Evolutionary conservation across 495 filamentous ascomycete species (phyloP), one percentile per base, ranked within the genome.

Genomic region (Aspergillus cristatus): DNA sequence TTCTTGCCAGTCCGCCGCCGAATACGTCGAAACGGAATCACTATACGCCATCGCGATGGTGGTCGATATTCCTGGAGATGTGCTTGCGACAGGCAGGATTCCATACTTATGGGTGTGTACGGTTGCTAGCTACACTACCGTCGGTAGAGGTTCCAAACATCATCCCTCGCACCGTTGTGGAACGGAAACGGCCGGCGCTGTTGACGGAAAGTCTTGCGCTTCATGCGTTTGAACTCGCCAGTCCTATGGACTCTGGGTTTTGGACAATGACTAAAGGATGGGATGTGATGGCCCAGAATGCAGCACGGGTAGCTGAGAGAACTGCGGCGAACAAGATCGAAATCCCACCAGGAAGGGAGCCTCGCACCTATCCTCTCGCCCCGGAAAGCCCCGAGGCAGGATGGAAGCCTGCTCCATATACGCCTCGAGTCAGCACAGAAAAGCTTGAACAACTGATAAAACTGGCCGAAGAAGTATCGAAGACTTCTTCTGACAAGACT

Each of bases 111-210:
- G 57, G 87, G 7, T 70, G 74, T 6, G 78, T 90, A 6, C 74
- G 86, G 35, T 74, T 89, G 60, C 61, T 95, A 3, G 44, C 83
- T 18, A 81, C 82, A 72, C 34, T 73, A 4, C 51, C 59, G 0
- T 52, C 72, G 20, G 43, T 56, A 0, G 79, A 84, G 15, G 72
- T 67, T 32, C 40, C 47, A 1, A 11, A 36, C 1, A 28, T 71
- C 5, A 25, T 79, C 3, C 84, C 87, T 1, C 72, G 71, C 18
- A 59, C 50, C 2, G 38, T 80, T 2, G 53, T 49, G 13, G 53
- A 62, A 3, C 73, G 81, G 31, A 63, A 47, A 28, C 78, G 78
- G 32, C 33, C 63, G 6, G 53, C 76, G 1, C 38, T 85, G 1
- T 51, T 75, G 12, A 63, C 71, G 6, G 81, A 88, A 46, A 53